Conservation (phyloP, 2,329 filamentous ascomycete species). For the Alternaria sp. region DNA sequence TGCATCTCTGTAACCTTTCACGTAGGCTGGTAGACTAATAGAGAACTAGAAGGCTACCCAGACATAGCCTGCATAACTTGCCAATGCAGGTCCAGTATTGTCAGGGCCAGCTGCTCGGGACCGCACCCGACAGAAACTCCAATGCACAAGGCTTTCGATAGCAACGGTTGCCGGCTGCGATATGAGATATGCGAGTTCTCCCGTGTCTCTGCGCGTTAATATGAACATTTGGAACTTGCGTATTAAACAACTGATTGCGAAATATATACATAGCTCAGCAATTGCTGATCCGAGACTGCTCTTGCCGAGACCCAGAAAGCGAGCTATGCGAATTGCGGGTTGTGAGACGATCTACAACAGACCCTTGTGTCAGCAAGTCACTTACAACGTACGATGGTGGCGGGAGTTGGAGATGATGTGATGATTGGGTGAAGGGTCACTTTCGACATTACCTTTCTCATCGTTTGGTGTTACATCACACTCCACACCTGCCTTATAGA, state of each 20-base stretch:
- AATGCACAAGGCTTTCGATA: slow-evolving; percentile 1
- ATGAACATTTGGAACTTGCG: slow-evolving; percentile 6
- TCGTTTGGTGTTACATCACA: slow-evolving; percentile 12
- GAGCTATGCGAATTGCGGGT: slow-evolving; percentile 4
- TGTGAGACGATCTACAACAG: slow-evolving; percentile 11
- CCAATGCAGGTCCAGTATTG: not conserved
- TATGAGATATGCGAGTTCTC: slow-evolving; percentile 7
- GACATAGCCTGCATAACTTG: not conserved
- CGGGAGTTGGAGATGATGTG: not conserved
- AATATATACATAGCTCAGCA: slow-evolving; percentile 2
- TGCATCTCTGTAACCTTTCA: not conserved
- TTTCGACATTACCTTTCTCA: slow-evolving; percentile 6
- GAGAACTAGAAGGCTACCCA: not conserved
- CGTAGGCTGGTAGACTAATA: not conserved
- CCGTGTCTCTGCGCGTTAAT: slow-evolving; percentile 13
- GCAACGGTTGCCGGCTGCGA: slow-evolving; percentile 5
- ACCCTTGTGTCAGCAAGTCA: not conserved
- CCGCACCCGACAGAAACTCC: not conserved
- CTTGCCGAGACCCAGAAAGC: not conserved
- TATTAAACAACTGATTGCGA: not conserved
- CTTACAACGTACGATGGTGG: not conserved
- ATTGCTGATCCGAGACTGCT: slow-evolving; percentile 2
- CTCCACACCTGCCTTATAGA: slow-evolving; percentile 14
- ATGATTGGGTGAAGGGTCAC: not conserved
- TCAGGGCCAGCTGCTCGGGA: not conserved